Base-by-base conservation (phyloP, 2,329 filamentous ascomycete genomes). In the Neonectria magnoliae region DNA sequence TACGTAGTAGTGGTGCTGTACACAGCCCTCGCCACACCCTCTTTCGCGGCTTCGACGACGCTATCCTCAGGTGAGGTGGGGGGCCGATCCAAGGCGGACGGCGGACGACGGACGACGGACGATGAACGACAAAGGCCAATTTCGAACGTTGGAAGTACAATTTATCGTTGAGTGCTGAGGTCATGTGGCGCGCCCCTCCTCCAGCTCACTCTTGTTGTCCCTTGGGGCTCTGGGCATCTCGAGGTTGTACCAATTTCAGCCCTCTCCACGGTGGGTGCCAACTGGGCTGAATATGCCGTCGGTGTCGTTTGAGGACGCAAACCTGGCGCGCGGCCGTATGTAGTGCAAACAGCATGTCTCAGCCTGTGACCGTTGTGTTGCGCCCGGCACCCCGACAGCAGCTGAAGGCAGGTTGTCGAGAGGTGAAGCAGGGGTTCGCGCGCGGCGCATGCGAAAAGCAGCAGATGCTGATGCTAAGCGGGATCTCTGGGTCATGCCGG, bases 271-370 rank as follows among this genome's bases (percentile, higher is more conserved):
- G 48, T 51, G 48, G 48, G 48, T 29, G 48, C 27, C 54, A 67
- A 61, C 67, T 67, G 72, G 72, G 72, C 72, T 74, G 70, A 74
- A 71, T 74, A 71, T 71, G 60, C 68, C 70, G 72, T 73, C 71
- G 72, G 60, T 57, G 68, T 63, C 52, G 70, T 73, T 73, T 73
- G 68, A 73, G 65, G 64, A 70, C 41, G 54, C 68, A 67, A 65
- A 41, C 55, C 63, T 68, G 55, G 53, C 50, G 66, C 65, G 65
- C 69, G 64, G 25, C 25, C 25, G 25, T 65, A 54, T 59, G 60
- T 71, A 61, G 68, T 66, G 59, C 65, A 62, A 68, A 68, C 62
- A 60, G 63, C 65, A 58, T 69, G 71, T 71, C 71, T 72, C 71
- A 73, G 64, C 68, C 68, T 72, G 66, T 69, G 66, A 66, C 71